Evolutionary conservation across 140 eudicot genomes (phyloP), one percentile per base, ranked within the genome.

Genomic region (Bidens hawaiensis): DNA sequence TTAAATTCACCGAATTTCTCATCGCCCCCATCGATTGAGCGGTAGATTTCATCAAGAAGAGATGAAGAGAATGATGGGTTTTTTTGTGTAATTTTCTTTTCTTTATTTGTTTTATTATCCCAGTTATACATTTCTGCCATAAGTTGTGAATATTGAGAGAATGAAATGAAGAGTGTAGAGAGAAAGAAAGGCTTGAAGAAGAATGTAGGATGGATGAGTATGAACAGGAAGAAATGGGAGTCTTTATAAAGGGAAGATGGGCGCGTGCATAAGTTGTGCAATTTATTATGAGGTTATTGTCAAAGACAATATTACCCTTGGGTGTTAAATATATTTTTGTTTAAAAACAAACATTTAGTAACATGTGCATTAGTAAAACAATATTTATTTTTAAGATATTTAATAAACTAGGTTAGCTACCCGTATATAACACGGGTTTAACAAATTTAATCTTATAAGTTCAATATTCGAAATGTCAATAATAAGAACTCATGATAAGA

Each of bases 31-130:
- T 87, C 95, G 31, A 84, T 82, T 16, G 95, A 88, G 2, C 79
- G 79, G 60, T 81, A 81, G 69, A 89, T 85, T 79, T 89, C 86
- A 41, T 89, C 86, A 12, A 86, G 94, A 57, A 90, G 87, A 27
- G 75, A 49, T 16, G 97, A 90, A 13, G 97, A 90, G 49, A 86
- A 86, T 18, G 97, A 81, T 18, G 83, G 85, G 75, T 65, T 76
- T n/a, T n/a, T n/a, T 56, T 74, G 53, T 8, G 75, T 60, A 70
- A 69, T 49, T 66, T 16, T 75, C 21, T 62, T 74, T 47, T 79
- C 74, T 36, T 70, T 80, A 57, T n/a, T 7, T 23, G 82, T 25
- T 60, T 82, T 89, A n/a, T n/a, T n/a, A 19, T 76, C 81, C 75
- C 79, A 76, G 18, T 60, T 57, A 65, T 76, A 74, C 89, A 85